These are phyloP conservation scores for Madurella fahalii DNA, from an alignment of 2,329 filamentous ascomycete genomes.

Conservation along the genomic window DNA sequence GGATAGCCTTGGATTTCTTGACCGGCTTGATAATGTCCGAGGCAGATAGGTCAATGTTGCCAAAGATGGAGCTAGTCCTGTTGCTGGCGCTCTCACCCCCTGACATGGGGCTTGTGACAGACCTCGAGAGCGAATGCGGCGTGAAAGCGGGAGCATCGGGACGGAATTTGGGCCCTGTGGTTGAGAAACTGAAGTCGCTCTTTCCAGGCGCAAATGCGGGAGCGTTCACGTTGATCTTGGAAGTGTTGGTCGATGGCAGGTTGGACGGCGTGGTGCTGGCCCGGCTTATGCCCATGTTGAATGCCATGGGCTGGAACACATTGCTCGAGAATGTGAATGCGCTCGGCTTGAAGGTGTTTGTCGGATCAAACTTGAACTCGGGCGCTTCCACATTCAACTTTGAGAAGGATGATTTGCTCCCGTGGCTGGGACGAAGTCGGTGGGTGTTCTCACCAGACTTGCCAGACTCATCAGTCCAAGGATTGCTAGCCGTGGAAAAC, in stretches of 20 bases:
- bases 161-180: slow-evolving; percentile 64
- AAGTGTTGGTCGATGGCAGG: slow-evolving; percentile 37
- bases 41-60: slow-evolving; percentile 60
- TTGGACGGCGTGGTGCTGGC: slow-evolving; percentile 40
- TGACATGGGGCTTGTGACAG: slow-evolving; percentile 45
- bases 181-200: slow-evolving; percentile 65
- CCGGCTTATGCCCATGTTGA: slow-evolving; percentile 38
- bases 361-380: slow-evolving; percentile 75
- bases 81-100: slow-evolving; percentile 42
- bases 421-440: slow-evolving; percentile 52
- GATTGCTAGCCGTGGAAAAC: slow-evolving; percentile 57
- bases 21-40: slow-evolving; percentile 60
- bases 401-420: slow-evolving; percentile 66
- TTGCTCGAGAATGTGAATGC: slow-evolving; percentile 44
- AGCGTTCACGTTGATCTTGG: slow-evolving; percentile 65
- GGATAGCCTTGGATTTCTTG: slow-evolving; percentile 77
- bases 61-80: slow-evolving; percentile 57
- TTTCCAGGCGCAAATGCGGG: slow-evolving; percentile 67
- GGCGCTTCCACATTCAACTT: slow-evolving; percentile 86
- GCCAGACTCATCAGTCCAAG: slow-evolving; percentile 53
- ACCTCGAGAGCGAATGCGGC: slow-evolving; percentile 50
- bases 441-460: slow-evolving; percentile 33
- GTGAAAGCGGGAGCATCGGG: slow-evolving; percentile 75
- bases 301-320: slow-evolving; percentile 44
- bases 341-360: slow-evolving; percentile 47